phyloP scores from a whole-genome alignment of 148 eudicot species.

The Rhododendron vialii region DNA sequence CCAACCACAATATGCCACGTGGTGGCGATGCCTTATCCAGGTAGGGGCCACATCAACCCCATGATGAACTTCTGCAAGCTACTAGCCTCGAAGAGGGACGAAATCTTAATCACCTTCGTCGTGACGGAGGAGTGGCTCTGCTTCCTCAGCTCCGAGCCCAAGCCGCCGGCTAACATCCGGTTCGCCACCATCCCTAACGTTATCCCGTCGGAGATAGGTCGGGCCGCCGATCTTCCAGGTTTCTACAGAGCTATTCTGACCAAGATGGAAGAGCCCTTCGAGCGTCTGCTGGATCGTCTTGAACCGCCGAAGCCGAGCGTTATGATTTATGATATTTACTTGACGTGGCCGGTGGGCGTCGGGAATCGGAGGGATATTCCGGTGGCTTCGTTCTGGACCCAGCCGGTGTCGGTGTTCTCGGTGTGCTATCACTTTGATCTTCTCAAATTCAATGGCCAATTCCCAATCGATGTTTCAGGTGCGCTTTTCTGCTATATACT shows the following conservation, averaged over 20 bases:
- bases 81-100: background rate
- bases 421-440: constrained; percentile 16
- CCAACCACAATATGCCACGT: constrained; percentile 4
- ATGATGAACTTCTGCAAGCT: constrained; percentile 18
- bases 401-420: constrained; percentile 34
- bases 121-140: constrained; percentile 41
- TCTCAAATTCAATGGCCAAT: background rate
- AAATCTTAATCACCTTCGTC: constrained; percentile 17
- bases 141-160: constrained; percentile 10
- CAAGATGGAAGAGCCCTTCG: constrained; percentile 44
- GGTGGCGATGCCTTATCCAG: constrained; percentile 23
- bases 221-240: constrained; percentile 17
- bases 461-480: background rate
- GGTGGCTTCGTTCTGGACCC: constrained; percentile 38
- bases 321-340: constrained; percentile 32
- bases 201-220: constrained; percentile 21
- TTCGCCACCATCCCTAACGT: constrained; percentile 25
- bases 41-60: constrained; percentile 32
- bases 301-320: constrained; percentile 22
- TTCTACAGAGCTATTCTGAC: constrained; percentile 25
- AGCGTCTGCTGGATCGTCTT: constrained; percentile 37
- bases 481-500: background rate
- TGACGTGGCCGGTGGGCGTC: constrained; percentile 32
- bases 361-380: constrained; percentile 41
- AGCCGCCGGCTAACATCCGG: background rate